Evolutionary conservation across 768 basidiomycete species (phyloP).

Genomic region (Suillus placidus): DNA sequence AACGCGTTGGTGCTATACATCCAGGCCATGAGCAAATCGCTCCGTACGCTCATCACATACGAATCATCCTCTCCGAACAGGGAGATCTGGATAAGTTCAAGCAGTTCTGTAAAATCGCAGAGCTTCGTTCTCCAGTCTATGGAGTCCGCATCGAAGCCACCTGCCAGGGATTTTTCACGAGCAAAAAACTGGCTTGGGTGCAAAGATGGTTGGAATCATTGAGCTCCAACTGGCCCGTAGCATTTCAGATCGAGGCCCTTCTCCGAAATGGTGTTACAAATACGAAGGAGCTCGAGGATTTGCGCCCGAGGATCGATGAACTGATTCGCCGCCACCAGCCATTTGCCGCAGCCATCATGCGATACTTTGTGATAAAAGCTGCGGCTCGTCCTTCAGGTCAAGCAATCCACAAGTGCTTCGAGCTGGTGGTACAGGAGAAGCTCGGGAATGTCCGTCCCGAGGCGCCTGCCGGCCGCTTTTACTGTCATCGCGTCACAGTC

Average conservation of each 20-base stretch:
- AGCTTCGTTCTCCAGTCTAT: slow-evolving; percentile 40
- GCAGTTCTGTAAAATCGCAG: slow-evolving; percentile 54
- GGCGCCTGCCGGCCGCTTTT: slow-evolving; percentile 47
- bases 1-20: slow-evolving; percentile 60
- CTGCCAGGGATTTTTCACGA: slow-evolving; percentile 52
- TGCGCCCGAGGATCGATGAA: slow-evolving; percentile 47
- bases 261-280: slow-evolving; percentile 65
- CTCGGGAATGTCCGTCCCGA: slow-evolving; percentile 19
- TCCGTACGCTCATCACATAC: slow-evolving; percentile 73
- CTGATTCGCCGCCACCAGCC: slow-evolving; percentile 40
- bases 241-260: slow-evolving; percentile 77
- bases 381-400: slow-evolving; percentile 47
- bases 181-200: slow-evolving; percentile 48
- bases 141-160: slow-evolving; percentile 51
- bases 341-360: slow-evolving; percentile 52
- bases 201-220: slow-evolving; percentile 46
- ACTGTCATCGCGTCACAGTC: slow-evolving; percentile 75
- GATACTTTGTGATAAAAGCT: slow-evolving; percentile 54
- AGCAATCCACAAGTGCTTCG: slow-evolving; percentile 48
- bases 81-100: slow-evolving; percentile 50
- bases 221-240: slow-evolving; percentile 57
- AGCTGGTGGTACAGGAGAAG: slow-evolving; percentile 33
- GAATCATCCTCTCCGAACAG: slow-evolving; percentile 57
- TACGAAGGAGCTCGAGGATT: slow-evolving; percentile 53
- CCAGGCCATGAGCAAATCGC: slow-evolving; percentile 61